Evolutionary conservation across 2,329 filamentous ascomycete genomes (phyloP).

Genomic region (Monilinia fructicola): DNA sequence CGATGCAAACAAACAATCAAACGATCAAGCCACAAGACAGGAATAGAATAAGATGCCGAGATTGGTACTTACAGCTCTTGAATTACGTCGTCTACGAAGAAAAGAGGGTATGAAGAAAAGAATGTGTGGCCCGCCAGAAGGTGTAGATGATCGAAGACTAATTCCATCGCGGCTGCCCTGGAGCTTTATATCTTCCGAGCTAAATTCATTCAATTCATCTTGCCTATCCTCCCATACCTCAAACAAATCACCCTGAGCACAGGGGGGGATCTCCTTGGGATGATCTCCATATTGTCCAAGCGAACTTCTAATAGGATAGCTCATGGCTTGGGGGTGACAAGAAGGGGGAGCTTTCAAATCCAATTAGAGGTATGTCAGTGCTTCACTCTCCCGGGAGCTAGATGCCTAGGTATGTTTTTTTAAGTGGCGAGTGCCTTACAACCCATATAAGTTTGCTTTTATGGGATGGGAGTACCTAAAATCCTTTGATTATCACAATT

Average conservation of each 20-base stretch:
- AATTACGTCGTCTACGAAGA: conserved; percentile 10
- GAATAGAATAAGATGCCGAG: conserved; percentile 1
- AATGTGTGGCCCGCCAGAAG: conserved; percentile 12
- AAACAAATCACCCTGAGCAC: conserved; percentile 14
- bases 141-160: conserved; percentile 3
- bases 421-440: conserved; percentile 9
- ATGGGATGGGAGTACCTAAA: not conserved
- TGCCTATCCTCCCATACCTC: conserved; percentile 16
- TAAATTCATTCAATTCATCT: not conserved
- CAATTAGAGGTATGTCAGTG: conserved; percentile 4
- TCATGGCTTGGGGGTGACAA: conserved; percentile 2
- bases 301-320: not conserved
- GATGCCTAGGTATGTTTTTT: not conserved
- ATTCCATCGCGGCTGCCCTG: conserved; percentile 1
- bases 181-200: conserved; percentile 8
- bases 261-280: conserved; percentile 13
- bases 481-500: not conserved
- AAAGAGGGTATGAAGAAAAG: conserved; percentile 13
- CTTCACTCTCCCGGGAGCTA: conserved; percentile 9
- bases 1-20: not conserved
- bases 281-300: conserved; percentile 10
- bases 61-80: conserved; percentile 11
- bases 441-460: not conserved
- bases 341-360: not conserved
- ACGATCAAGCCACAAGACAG: conserved; percentile 5